Conservation (phyloP, 169 alveolate genomes). For the Plasmodium gaboni region DNA sequence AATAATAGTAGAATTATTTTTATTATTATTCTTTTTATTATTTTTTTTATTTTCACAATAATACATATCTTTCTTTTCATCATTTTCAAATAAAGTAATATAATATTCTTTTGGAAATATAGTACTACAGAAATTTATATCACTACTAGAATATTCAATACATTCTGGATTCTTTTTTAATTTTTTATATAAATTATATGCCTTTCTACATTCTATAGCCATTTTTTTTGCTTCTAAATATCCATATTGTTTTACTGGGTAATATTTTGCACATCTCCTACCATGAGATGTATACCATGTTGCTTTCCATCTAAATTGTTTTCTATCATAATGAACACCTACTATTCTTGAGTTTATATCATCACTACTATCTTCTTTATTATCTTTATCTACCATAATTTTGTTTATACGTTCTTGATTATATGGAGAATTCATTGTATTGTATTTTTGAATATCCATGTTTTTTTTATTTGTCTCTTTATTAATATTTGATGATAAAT, state of each 20-base stretch:
- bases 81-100: slow-evolving; percentile 68
- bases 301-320: slow-evolving; percentile 86
- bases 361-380: slow-evolving; percentile 67
- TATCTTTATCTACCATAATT: slow-evolving; percentile 9
- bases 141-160: slow-evolving; percentile 1
- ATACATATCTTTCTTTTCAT: slow-evolving; percentile 53
- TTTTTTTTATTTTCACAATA: slow-evolving; percentile 32
- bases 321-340: slow-evolving; percentile 85
- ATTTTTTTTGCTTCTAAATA: slow-evolving; percentile 83
- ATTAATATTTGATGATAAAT: neutral
- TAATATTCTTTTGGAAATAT: slow-evolving; percentile 66
- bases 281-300: slow-evolving; percentile 85
- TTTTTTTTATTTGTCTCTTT: neutral
- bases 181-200: slow-evolving; percentile 50
- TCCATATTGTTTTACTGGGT: slow-evolving; percentile 83
- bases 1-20: neutral
- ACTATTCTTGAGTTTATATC: slow-evolving; percentile 78
- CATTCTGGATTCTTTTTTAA: slow-evolving; percentile 40
- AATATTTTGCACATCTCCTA: slow-evolving; percentile 81
- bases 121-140: slow-evolving; percentile 29
- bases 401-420: neutral
- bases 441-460: neutral
- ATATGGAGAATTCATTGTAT: slow-evolving; percentile 15
- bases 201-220: slow-evolving; percentile 80
- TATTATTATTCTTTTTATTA: slow-evolving; percentile 27